These are phyloP conservation scores for Dendrobium chrysotoxum DNA, from an alignment of 106 monocot genomes.

Conservation along the genomic window DNA sequence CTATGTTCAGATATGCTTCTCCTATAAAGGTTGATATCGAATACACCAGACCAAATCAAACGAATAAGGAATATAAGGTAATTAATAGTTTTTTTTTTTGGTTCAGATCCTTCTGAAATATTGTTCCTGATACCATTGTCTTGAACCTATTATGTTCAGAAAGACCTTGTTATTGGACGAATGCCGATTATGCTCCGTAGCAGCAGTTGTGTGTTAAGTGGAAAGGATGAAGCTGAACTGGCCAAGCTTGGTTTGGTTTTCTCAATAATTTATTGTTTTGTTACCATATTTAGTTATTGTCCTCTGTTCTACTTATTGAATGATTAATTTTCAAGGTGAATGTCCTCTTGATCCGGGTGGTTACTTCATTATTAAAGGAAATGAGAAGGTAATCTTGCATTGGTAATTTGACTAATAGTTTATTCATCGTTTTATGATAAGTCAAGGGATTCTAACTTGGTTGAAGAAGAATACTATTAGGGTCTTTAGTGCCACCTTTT, in stretches of 20 bases:
- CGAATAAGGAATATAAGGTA: slow-evolving; percentile 34
- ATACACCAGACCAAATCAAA: slow-evolving; percentile 56
- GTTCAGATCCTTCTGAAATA: not conserved
- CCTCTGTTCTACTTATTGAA: not conserved
- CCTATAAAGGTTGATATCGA: slow-evolving; percentile 74
- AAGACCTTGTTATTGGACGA: slow-evolving; percentile 47
- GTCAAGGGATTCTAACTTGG: not conserved
- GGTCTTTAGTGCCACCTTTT: not conserved
- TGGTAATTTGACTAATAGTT: not conserved
- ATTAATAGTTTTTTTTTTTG: not conserved
- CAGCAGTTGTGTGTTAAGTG: slow-evolving; percentile 53
- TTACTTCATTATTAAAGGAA: slow-evolving; percentile 90
- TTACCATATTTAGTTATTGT: not conserved
- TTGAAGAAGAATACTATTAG: not conserved
- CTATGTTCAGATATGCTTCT: slow-evolving; percentile 58
- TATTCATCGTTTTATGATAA: not conserved
- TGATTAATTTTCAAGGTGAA: slow-evolving; percentile 42
- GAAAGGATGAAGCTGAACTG: slow-evolving; percentile 90
- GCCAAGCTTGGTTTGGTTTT: slow-evolving; percentile 62
- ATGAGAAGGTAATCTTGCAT: slow-evolving; percentile 62
- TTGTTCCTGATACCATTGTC: not conserved
- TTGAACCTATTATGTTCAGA: slow-evolving; percentile 19
- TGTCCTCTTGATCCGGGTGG: slow-evolving; percentile 99
- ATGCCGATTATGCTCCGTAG: slow-evolving; percentile 97
- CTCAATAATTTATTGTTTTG: not conserved